Evolutionary conservation across 768 basidiomycete genomes (phyloP).

Genomic region (Tubosaeta brunneosetosa): DNA sequence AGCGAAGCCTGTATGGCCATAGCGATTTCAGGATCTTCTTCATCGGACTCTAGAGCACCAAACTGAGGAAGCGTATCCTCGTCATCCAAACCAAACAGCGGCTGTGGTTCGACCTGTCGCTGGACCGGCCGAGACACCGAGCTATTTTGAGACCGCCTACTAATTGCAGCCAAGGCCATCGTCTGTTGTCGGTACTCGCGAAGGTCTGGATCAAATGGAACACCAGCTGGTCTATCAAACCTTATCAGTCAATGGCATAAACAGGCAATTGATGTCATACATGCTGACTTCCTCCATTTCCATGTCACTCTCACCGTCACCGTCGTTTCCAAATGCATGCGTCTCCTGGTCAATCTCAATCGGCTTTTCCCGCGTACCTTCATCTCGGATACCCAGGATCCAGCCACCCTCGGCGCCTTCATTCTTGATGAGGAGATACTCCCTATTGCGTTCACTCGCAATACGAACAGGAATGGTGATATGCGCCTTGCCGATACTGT

Average conservation of each 20-base stretch:
- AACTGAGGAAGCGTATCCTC: slow-evolving; percentile 36
- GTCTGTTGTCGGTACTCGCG: slow-evolving; percentile 51
- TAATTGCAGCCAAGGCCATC: slow-evolving; percentile 59
- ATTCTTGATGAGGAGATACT: slow-evolving; percentile 95
- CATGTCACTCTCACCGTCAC: slow-evolving; percentile 47
- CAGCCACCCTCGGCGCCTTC: slow-evolving; percentile 85
- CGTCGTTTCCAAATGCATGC: slow-evolving; percentile 31
- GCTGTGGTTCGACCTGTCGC: slow-evolving; percentile 35
- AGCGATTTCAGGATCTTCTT: slow-evolving; percentile 54
- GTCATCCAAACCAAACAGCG: slow-evolving; percentile 52
- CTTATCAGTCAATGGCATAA: slow-evolving; percentile 7
- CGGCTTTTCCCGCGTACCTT: slow-evolving; percentile 79
- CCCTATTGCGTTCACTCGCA: slow-evolving; percentile 90
- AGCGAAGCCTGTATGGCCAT: slow-evolving; percentile 62
- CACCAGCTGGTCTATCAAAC: slow-evolving; percentile 28
- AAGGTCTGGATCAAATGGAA: slow-evolving; percentile 53
- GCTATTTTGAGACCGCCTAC: slow-evolving; percentile 40
- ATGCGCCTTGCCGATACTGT: slow-evolving; percentile 86
- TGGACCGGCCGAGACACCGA: slow-evolving; percentile 23
- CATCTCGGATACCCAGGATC: slow-evolving; percentile 88
- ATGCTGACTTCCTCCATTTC: slow-evolving; percentile 83
- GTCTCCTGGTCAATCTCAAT: slow-evolving; percentile 79
- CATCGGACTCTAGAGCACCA: slow-evolving; percentile 28
- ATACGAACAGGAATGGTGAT: slow-evolving; percentile 90
- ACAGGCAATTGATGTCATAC: slow-evolving; percentile 36